phyloP scores from a whole-genome alignment of 75 land plant species.

The Selaginella tamariscina region DNA sequence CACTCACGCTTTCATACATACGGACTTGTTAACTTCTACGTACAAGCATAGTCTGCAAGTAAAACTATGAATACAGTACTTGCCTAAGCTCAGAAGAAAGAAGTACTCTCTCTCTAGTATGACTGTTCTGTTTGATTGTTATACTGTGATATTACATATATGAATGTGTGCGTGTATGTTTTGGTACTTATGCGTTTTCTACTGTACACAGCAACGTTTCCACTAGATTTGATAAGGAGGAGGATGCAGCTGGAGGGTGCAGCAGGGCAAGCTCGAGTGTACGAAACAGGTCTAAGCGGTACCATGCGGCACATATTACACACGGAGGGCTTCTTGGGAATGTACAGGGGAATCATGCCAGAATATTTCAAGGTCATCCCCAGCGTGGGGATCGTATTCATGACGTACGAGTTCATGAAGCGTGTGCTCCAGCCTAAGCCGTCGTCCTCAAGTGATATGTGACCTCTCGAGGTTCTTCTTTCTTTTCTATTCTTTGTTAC shows the following conservation, averaged over 20 bases:
- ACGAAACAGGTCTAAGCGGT: neutral
- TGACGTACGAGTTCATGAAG: slow-evolving; percentile 64
- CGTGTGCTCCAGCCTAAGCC: neutral
- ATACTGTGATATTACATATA: no score
- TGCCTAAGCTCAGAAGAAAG: no score
- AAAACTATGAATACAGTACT: no score
- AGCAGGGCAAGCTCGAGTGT: neutral
- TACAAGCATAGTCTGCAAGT: no score
- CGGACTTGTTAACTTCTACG: no score
- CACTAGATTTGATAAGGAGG: slow-evolving; percentile 14
- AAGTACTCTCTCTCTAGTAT: no score
- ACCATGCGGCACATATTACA: neutral
- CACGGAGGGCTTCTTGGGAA: slow-evolving; percentile 2
- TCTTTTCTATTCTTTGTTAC: neutral
- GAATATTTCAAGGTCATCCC: slow-evolving; percentile 35
- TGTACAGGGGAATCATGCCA: slow-evolving; percentile 15
- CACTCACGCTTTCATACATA: no score
- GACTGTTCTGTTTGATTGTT: no score
- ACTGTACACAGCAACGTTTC: slow-evolving; percentile 5
- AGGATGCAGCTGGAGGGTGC: slow-evolving; percentile 15
- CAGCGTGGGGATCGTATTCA: slow-evolving; percentile 81
- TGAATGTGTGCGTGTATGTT: no score
- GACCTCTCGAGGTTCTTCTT: neutral
- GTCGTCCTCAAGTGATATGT: neutral
- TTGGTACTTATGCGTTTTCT: neutral